A percentile compares a stretch with the other conserved stretches of the same genome.
Evolutionary conservation across 176 grass and related monocot genomes (phyloP).

Genomic region (Miscanthus lutarioriparius): DNA sequence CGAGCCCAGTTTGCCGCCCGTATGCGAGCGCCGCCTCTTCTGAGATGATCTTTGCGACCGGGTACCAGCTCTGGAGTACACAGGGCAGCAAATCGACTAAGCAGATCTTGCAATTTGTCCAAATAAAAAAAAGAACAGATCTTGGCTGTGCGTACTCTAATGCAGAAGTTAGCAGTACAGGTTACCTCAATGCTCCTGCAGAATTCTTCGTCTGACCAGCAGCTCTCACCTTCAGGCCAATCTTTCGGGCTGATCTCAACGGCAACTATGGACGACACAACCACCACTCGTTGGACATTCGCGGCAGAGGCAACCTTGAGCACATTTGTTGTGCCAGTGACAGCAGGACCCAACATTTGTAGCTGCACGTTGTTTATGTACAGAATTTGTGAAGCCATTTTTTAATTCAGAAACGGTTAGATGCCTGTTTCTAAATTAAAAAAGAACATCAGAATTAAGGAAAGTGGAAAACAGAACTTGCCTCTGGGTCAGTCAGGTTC

Average conservation of each 20-base stretch:
- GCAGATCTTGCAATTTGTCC: not conserved
- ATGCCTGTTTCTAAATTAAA: too few species aligned
- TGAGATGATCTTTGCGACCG: slow-evolving; percentile 40
- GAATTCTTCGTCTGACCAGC: slow-evolving; percentile 50
- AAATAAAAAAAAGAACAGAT: not conserved
- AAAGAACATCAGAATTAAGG: too few species aligned
- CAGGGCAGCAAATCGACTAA: not conserved
- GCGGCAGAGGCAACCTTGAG: slow-evolving; percentile 26
- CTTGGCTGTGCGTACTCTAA: not conserved
- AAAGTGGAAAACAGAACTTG: too few species aligned
- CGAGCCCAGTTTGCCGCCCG: slow-evolving; percentile 3
- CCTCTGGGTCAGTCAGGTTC: too few species aligned
- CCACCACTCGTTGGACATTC: slow-evolving; percentile 24
- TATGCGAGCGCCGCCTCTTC: slow-evolving; percentile 42
- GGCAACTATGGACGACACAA: slow-evolving; percentile 41
- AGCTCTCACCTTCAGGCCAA: slow-evolving; percentile 40
- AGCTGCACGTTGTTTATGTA: not conserved
- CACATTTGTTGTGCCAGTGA: slow-evolving; percentile 38
- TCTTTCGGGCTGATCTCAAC: slow-evolving; percentile 32
- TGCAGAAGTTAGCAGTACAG: not conserved
- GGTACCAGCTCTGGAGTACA: slow-evolving; percentile 45
- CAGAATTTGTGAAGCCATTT: too few species aligned
- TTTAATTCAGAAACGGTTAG: too few species aligned
- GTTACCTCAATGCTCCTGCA: slow-evolving; percentile 39
- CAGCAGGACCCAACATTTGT: slow-evolving; percentile 40